Percentiles rank a stretch among this genome's conserved stretches.
Conservation (phyloP, 2,329 filamentous ascomycete species). For the Apiospora arundinis region DNA sequence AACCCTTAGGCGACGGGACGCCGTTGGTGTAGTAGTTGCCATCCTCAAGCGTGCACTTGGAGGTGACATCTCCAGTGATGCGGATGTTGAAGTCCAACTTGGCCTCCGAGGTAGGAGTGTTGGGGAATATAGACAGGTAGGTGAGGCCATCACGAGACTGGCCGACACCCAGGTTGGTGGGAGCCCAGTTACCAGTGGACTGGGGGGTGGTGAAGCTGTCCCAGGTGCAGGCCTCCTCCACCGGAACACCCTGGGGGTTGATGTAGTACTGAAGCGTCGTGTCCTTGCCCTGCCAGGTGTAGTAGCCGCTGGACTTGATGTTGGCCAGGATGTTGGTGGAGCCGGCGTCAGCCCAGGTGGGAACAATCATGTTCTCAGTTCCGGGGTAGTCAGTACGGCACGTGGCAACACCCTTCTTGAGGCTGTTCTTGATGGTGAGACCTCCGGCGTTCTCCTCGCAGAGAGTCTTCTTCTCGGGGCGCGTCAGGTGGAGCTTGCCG, state of each 20-base stretch:
- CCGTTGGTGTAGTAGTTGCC: slow-evolving; percentile 3
- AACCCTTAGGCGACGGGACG: slow-evolving; percentile 56
- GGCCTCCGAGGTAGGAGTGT: slow-evolving; percentile 74
- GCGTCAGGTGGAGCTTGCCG: slow-evolving; percentile 80
- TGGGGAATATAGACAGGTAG: slow-evolving; percentile 86
- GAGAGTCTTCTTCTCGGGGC: slow-evolving; percentile 68
- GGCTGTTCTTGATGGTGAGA: slow-evolving; percentile 77
- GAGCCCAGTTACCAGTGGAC: slow-evolving; percentile 82
- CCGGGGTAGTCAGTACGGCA: slow-evolving; percentile 98
- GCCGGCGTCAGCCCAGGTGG: slow-evolving; percentile 69
- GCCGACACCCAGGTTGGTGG: slow-evolving; percentile 84
- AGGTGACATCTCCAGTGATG: slow-evolving; percentile 69
- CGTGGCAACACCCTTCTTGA: slow-evolving; percentile 70
- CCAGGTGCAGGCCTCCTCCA: slow-evolving; percentile 80
- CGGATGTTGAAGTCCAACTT: slow-evolving; percentile 80
- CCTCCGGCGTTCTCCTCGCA: slow-evolving; percentile 76
- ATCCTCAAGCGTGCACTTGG: slow-evolving; percentile 66
- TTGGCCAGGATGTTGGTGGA: slow-evolving; percentile 66
- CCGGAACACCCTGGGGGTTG: slow-evolving; percentile 76
- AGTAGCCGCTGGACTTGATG: slow-evolving; percentile 75
- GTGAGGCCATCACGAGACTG: slow-evolving; percentile 68
- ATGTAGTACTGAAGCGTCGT: slow-evolving; percentile 95
- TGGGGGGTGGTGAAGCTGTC: slow-evolving; percentile 53
- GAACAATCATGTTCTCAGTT: slow-evolving; percentile 86
- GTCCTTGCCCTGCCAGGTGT: slow-evolving; percentile 72